Evolutionary conservation across 1,284 basidiomycete genomes (phyloP).

Genomic region (Ceratobasidium sp.): DNA sequence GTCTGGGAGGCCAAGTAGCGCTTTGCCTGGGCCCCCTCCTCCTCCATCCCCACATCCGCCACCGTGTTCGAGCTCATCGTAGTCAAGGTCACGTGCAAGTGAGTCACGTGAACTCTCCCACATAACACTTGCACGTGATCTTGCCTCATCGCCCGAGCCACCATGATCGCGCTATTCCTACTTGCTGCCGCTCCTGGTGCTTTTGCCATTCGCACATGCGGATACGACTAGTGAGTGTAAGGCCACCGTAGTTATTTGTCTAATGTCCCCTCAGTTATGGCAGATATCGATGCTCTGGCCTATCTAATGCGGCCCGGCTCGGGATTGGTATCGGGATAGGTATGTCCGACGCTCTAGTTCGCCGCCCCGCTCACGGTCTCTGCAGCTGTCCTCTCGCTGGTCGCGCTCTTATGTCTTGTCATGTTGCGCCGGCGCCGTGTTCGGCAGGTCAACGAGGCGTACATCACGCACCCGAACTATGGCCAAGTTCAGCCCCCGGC

Average conservation of each 20-base stretch:
- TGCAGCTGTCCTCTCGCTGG: constrained; percentile 25
- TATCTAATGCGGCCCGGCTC: constrained; percentile 46
- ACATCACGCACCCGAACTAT: constrained; percentile 20
- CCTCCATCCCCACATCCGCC: constrained; percentile 44
- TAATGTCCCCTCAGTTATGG: constrained; percentile 42
- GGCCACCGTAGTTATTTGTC: neutral
- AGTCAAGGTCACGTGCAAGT: constrained; percentile 7
- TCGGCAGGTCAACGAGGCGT: constrained; percentile 29
- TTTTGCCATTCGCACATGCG: constrained; percentile 38
- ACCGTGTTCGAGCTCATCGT: constrained; percentile 36
- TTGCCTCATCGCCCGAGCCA: constrained; percentile 22
- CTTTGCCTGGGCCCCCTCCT: constrained; percentile 75
- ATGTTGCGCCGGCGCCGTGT: constrained; percentile 44
- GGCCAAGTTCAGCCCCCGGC: constrained; percentile 15
- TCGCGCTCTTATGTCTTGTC: constrained; percentile 8
- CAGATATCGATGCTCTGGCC: constrained; percentile 45
- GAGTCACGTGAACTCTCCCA: constrained; percentile 8
- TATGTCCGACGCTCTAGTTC: neutral
- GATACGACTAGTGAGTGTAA: constrained; percentile 37
- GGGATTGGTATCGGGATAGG: constrained; percentile 48
- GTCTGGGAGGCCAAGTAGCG: constrained; percentile 98
- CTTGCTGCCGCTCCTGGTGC: constrained; percentile 14
- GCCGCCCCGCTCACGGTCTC: neutral
- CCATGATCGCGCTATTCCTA: constrained; percentile 35
- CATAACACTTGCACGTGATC: constrained; percentile 22